Evolutionary conservation across 352 stramenopile genomes (phyloP).

Genomic region (Phytophthora kernoviae): DNA sequence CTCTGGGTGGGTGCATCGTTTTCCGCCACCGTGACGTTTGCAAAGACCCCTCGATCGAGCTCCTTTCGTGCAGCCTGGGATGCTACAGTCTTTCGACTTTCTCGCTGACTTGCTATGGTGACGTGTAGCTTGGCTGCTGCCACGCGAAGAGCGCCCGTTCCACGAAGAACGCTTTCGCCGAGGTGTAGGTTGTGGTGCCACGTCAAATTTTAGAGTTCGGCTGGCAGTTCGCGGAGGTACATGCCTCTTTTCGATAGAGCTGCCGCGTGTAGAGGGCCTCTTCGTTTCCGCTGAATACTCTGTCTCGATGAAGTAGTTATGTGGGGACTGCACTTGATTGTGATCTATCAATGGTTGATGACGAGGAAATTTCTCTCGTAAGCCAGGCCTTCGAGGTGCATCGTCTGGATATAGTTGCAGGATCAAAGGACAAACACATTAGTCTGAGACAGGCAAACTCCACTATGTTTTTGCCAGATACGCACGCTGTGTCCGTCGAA

Average conservation of each 20-base stretch:
- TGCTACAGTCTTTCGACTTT: conserved; percentile 74
- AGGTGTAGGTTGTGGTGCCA: conserved; percentile 7
- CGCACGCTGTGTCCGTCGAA: conserved; percentile 23
- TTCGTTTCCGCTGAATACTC: conserved; percentile 20
- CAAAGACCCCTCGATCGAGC: conserved; percentile 81
- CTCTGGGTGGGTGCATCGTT: conserved; percentile 60
- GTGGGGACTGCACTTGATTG: conserved; percentile 11
- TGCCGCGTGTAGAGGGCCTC: conserved; percentile 11
- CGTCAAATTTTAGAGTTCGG: conserved; percentile 36
- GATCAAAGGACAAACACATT: conserved; percentile 3
- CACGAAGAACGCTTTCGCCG: conserved; percentile 47
- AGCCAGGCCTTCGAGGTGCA: conserved; percentile 27
- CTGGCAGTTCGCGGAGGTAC: conserved; percentile 22
- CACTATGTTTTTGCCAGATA: neutral
- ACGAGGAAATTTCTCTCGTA: conserved; percentile 37
- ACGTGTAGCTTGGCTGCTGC: conserved; percentile 3
- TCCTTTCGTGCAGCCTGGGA: conserved; percentile 74
- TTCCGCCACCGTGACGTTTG: conserved; percentile 86
- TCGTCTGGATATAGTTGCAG: conserved; percentile 11
- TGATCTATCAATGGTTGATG: conserved; percentile 23
- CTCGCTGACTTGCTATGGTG: conserved; percentile 42
- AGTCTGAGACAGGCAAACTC: neutral
- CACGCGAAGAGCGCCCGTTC: conserved; percentile 19
- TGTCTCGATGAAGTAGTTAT: conserved; percentile 19
- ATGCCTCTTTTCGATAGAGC: conserved; percentile 8